These are phyloP conservation scores for Neurospora sp. DNA, from an alignment of 495 filamentous ascomycete genomes.

Conservation along the genomic window DNA sequence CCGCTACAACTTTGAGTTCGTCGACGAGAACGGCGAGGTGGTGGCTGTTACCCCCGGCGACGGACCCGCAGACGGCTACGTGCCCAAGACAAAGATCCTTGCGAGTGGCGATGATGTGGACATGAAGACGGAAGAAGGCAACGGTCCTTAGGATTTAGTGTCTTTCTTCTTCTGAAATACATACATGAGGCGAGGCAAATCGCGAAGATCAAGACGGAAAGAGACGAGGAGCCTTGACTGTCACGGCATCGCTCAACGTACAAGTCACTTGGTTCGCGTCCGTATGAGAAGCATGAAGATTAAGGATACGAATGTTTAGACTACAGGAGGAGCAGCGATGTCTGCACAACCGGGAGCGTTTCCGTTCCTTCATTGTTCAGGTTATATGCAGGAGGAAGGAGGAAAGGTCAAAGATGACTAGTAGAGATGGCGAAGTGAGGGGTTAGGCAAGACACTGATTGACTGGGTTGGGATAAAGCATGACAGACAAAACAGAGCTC, in stretches of 20 bases:
- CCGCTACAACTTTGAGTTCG: slow-evolving; percentile 94
- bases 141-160: neutral
- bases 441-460: neutral
- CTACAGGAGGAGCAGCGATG: neutral
- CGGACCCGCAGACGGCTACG: slow-evolving; percentile 30
- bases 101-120: slow-evolving; percentile 60
- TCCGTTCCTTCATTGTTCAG: neutral
- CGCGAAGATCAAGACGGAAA: neutral
- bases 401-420: neutral
- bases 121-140: slow-evolving; percentile 26
- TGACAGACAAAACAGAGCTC: neutral
- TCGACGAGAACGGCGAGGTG: slow-evolving; percentile 88
- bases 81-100: slow-evolving; percentile 62
- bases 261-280: neutral
- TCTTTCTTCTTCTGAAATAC: neutral
- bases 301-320: neutral
- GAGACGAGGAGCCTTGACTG: neutral
- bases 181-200: neutral
- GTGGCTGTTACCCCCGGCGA: slow-evolving; percentile 77
- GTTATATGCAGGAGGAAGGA: neutral
- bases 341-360: neutral
- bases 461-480: slow-evolving; percentile 1
- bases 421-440: neutral
- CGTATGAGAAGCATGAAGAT: neutral
- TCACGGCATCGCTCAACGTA: neutral